Conservation (phyloP, 495 filamentous ascomycete species). For the Apiosordaria backusii region DNA sequence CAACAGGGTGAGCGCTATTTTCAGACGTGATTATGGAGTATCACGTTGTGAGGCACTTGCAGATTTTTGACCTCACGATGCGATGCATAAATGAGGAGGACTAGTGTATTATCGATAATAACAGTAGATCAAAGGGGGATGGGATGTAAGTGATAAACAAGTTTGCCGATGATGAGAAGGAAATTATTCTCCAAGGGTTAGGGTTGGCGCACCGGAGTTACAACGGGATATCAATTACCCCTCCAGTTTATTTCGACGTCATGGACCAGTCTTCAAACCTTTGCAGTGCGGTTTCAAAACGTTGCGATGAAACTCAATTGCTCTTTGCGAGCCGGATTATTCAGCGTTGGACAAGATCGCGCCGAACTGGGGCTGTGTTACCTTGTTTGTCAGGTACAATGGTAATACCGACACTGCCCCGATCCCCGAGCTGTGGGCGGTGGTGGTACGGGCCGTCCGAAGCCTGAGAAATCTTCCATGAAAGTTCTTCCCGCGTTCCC, state of each 20-base stretch:
- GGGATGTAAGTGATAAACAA: not conserved
- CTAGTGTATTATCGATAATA: too few relatives aligned
- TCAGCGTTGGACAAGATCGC: not conserved
- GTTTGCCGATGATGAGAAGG: too few relatives aligned
- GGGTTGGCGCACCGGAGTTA: not conserved
- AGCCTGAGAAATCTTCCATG: not conserved
- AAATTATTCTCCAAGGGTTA: not conserved
- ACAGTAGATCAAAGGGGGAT: too few relatives aligned
- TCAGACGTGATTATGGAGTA: not conserved
- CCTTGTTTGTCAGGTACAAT: not conserved
- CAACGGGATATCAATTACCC: not conserved
- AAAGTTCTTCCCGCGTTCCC: not conserved
- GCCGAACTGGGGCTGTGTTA: not conserved
- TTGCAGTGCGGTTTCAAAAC: not conserved
- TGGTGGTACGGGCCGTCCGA: not conserved
- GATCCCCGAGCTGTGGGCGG: not conserved
- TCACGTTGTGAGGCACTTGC: too few relatives aligned
- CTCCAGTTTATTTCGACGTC: not conserved
- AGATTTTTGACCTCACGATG: too few relatives aligned
- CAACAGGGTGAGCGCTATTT: not conserved
- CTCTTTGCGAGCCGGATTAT: not conserved
- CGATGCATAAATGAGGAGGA: too few relatives aligned
- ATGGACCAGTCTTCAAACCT: not conserved
- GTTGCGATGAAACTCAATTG: not conserved
- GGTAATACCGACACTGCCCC: not conserved